phyloP scores from a whole-genome alignment of 1,284 basidiomycete species.

The Puccinia triticina region DNA sequence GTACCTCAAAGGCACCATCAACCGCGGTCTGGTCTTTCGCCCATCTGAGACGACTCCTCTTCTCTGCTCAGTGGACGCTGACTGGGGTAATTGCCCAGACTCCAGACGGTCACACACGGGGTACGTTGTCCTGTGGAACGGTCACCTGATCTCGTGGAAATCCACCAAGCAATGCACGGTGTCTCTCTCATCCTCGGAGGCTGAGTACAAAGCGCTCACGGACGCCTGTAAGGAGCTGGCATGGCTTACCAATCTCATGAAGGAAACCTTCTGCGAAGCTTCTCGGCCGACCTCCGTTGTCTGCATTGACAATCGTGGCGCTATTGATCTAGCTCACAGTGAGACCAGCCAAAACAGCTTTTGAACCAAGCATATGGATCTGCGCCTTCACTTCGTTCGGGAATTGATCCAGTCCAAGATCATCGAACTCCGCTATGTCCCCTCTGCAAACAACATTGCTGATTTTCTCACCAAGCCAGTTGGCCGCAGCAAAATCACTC shows the following conservation, averaged over 20 bases:
- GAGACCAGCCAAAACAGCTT: background rate
- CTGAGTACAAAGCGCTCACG: background rate
- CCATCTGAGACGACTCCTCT: background rate
- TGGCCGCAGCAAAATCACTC: too few relatives aligned
- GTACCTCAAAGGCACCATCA: background rate
- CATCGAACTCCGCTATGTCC: background rate
- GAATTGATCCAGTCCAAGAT: background rate
- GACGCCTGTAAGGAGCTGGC: background rate
- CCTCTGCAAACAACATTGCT: background rate
- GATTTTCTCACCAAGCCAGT: background rate
- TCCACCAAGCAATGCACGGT: background rate
- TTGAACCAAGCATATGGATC: background rate
- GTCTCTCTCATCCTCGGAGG: background rate
- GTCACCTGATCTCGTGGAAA: background rate
- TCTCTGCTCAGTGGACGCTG: background rate
- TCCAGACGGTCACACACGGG: background rate
- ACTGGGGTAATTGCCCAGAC: slow-evolving; percentile 11
- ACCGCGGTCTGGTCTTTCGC: background rate
- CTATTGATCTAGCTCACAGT: too few relatives aligned
- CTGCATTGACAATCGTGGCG: background rate
- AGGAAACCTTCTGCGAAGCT: background rate
- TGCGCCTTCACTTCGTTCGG: background rate
- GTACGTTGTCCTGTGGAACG: background rate
- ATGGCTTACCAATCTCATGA: background rate
- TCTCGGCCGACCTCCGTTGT: background rate